Evolutionary conservation across 768 basidiomycete species (phyloP).

Genomic region (Auriscalpium vulgare): DNA sequence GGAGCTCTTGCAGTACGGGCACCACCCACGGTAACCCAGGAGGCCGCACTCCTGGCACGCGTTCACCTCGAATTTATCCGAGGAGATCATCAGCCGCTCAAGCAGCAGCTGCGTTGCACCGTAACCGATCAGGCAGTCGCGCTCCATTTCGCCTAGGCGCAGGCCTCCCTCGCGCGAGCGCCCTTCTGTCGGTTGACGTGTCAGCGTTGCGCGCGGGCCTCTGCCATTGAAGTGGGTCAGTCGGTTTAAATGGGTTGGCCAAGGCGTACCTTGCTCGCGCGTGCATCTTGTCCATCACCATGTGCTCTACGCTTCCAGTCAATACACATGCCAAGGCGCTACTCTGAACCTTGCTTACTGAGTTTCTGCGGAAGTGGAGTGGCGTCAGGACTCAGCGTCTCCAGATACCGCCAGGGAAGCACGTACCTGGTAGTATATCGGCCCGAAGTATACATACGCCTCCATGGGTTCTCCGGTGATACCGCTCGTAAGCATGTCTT

Average conservation of each 20-base stretch:
- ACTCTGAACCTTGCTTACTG: slow-evolving; percentile 45
- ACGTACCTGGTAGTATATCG: slow-evolving; percentile 90
- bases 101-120: slow-evolving; percentile 96
- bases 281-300: slow-evolving; percentile 99
- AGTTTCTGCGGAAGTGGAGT: slow-evolving; percentile 58
- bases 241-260: no score
- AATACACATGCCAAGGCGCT: neutral
- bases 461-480: slow-evolving; percentile 96
- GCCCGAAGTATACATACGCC: slow-evolving; percentile 97
- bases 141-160: slow-evolving; percentile 98
- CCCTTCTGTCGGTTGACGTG: slow-evolving; percentile 97
- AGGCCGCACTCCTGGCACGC: slow-evolving; percentile 92
- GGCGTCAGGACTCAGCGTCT: slow-evolving; percentile 3
- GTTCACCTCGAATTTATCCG: slow-evolving; percentile 95
- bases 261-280: slow-evolving; percentile 76
- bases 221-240: slow-evolving; percentile 31
- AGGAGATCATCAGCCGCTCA: slow-evolving; percentile 98
- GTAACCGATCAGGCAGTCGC: slow-evolving; percentile 96
- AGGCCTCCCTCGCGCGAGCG: slow-evolving; percentile 95
- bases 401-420: neutral
- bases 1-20: slow-evolving; percentile 95
- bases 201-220: slow-evolving; percentile 92
- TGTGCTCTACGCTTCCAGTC: slow-evolving; percentile 56
- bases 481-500: slow-evolving; percentile 97
- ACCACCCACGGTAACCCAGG: slow-evolving; percentile 94